Evolutionary conservation across 1,284 basidiomycete genomes (phyloP), one percentile per base, ranked within the genome.

Genomic region (Ganoderma multipileum): DNA sequence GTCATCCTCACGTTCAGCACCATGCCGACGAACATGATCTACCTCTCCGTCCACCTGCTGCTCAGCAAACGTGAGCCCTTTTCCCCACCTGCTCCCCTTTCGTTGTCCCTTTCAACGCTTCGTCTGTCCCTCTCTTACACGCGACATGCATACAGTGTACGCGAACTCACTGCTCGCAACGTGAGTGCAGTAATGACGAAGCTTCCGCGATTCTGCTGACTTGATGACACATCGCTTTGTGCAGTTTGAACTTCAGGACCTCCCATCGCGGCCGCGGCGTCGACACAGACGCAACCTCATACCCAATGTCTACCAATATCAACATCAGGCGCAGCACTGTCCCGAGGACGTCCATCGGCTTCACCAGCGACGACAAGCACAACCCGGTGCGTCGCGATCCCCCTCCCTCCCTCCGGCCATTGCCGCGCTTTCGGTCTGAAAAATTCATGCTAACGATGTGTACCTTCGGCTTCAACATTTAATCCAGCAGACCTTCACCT

Each of bases 11-110:
- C 69, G 64, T 70, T 71, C 61, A 66, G 69, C 39, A 57, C 57
- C 20, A 71, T 73, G 68, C 70, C 65, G 6, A 55, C 68, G 26
- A 73, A 73, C 67, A 73, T 73, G 72, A 61, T 73, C 42, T 73
- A 70, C 58, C 65, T 73, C 61, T 68, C 68, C 50, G 44, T 71
- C 26, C 72, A 73, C 60, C 66, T 71, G 18, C 68, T 73, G 16
- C 61, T 73, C 44, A 73, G 72, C 63, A 73, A 73, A 60, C 61
- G 72, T 70, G 41, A 38, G 72, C 8, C n/a, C n/a, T n/a, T n/a
- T n/a, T n/a, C n/a, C n/a, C n/a, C n/a, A n/a, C n/a, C n/a, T n/a
- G n/a, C n/a, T n/a, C n/a, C n/a, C n/a, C n/a, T n/a, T n/a, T n/a
- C n/a, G n/a, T n/a, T n/a, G n/a, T n/a, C n/a, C n/a, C n/a, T n/a